Evolutionary conservation across 805 yeast genomes (phyloP), one percentile per base, ranked within the genome.

Genomic region (Wickerhamomyces strasburgensis): DNA sequence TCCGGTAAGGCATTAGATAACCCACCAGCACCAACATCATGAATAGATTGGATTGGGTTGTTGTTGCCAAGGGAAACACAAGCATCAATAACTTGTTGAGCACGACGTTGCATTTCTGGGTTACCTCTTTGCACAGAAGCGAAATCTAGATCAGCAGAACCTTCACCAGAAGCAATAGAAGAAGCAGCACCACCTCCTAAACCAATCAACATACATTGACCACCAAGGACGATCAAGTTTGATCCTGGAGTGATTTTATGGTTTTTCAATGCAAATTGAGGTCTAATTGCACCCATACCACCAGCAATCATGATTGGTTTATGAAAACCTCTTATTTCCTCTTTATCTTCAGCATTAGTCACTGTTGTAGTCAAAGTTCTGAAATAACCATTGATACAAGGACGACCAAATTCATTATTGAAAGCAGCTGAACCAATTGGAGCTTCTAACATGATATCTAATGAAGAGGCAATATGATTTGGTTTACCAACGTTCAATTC

Each of bases 141-240:
- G 66, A 88, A 93, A 70, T 93, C 99, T 54, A 93, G 75, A 48
- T 82, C 95, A 21, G 95, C 98, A 28, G 95, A 84, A 35, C 93
- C 96, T 60, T 86, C 96, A 52, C 97, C 96, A 17, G 96, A 84
- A n/a, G 95, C 78, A 34, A 89, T 78, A 11, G 96, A 85, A 3
- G 98, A 93, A 5, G 98, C 98, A 29, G 99, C 99, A 66, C 99
- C 99, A 56, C 99, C 99, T 58, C 99, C 99, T 40, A 93, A 74
- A 56, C 99, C 99, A 63, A 93, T 93, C 53, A 93, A 75, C 98
- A 93, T 90, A 15, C 87, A 85, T 53, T 89, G 96, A 42, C 99
- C 99, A 59, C 99, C 99, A 33, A 93, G 75, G 21, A 93, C 98
- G 56, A 93, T 85, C 46, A 93, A 72, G 38, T 81, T 78, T 14